Evolutionary conservation across 2,329 filamentous ascomycete species (phyloP).

Genomic region (Sclerotiophoma versabilis): DNA sequence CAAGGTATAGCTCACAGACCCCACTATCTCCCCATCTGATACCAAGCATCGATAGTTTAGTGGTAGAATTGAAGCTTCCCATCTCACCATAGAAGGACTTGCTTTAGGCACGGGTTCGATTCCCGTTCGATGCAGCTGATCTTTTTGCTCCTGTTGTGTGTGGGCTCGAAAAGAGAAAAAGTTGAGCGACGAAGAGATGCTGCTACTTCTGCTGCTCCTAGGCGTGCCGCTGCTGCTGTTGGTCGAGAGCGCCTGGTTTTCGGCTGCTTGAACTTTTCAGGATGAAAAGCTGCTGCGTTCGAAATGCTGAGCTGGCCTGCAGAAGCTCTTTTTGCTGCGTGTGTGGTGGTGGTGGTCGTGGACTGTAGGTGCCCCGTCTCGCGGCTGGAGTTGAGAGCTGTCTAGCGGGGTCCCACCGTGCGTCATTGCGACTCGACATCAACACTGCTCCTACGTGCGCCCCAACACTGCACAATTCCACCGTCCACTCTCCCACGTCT

Average conservation of each 20-base stretch:
- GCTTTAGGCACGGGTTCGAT: conserved; percentile 39
- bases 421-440: conserved; percentile 24
- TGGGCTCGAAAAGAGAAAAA: not conserved
- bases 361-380: not conserved
- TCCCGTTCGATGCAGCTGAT: conserved; percentile 30
- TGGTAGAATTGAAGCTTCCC: conserved; percentile 44
- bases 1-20: not conserved
- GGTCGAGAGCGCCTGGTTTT: not conserved
- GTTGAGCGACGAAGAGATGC: not conserved
- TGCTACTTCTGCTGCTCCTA: not conserved
- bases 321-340: not conserved
- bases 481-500: not conserved
- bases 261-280: not conserved
- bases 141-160: not conserved
- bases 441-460: too few relatives aligned
- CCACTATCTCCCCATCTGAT: not conserved
- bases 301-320: too few relatives aligned
- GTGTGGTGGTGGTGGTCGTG: not conserved
- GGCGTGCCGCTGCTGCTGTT: not conserved
- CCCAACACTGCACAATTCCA: not conserved
- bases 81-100: conserved; percentile 20
- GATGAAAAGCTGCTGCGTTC: too few relatives aligned
- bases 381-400: not conserved
- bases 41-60: conserved; percentile 36
- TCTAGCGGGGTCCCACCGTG: conserved; percentile 22